Evolutionary conservation across 371 early-diverging fungal genomes (phyloP).

Genomic region (Mucor mucedo): DNA sequence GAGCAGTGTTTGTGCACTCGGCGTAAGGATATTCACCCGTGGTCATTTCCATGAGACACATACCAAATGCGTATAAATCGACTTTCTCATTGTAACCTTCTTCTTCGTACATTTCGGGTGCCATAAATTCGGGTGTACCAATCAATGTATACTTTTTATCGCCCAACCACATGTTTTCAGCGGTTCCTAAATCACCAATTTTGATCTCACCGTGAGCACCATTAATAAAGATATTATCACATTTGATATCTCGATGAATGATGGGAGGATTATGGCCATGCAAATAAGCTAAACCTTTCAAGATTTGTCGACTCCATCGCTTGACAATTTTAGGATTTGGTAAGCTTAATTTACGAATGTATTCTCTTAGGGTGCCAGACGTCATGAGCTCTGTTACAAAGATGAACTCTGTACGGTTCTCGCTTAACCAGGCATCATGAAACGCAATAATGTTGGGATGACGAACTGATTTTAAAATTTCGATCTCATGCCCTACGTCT

Average conservation of each 20-base stretch:
- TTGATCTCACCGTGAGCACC: conserved; percentile 55
- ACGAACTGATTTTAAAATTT: conserved; percentile 78
- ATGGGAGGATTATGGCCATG: conserved; percentile 86
- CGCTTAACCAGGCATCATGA: conserved; percentile 74
- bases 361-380: conserved; percentile 79
- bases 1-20: conserved; percentile 86
- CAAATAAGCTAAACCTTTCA: conserved; percentile 82
- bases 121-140: conserved; percentile 23
- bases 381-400: conserved; percentile 96
- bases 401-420: conserved; percentile 69
- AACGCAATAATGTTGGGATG: conserved; percentile 89
- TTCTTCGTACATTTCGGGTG: conserved; percentile 56
- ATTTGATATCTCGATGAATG: conserved; percentile 89
- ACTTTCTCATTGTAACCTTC: conserved; percentile 86
- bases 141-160: conserved; percentile 82
- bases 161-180: conserved; percentile 66
- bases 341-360: conserved; percentile 70
- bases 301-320: conserved; percentile 80
- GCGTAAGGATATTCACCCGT: conserved; percentile 89
- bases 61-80: conserved; percentile 95
- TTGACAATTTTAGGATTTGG: conserved; percentile 76
- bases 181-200: conserved; percentile 92
- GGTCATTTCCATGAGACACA: conserved; percentile 88
- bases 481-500: conserved; percentile 78
- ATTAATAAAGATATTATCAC: conserved; percentile 90